Evolutionary conservation across 2,329 filamentous ascomycete species (phyloP).

Genomic region (Paradendryphiella salina): DNA sequence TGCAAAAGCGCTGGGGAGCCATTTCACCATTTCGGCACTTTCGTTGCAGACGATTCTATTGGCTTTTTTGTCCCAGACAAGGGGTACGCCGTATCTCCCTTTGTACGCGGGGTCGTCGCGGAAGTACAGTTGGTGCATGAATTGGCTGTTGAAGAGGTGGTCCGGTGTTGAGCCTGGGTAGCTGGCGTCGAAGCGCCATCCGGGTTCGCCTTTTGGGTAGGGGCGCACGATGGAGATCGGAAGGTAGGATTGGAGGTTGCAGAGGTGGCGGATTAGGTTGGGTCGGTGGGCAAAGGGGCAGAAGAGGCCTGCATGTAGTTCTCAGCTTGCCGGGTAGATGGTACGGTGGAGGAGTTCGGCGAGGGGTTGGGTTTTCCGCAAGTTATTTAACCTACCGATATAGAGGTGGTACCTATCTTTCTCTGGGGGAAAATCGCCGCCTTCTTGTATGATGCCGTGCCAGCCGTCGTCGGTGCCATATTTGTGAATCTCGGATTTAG

Average conservation of each 20-base stretch:
- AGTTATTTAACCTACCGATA: conserved; percentile 46
- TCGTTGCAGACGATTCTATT: conserved; percentile 64
- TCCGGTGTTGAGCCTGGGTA: conserved; percentile 65
- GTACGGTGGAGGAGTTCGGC: too few relatives aligned
- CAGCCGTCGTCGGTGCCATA: conserved; percentile 52
- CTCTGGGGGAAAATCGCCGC: conserved; percentile 56
- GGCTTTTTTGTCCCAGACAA: conserved; percentile 64
- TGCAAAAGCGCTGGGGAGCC: conserved; percentile 62
- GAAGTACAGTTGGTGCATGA: conserved; percentile 66
- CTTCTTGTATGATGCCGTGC: conserved; percentile 56
- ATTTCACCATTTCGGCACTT: conserved; percentile 60
- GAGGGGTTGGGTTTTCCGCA: too few relatives aligned
- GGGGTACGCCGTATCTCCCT: conserved; percentile 63
- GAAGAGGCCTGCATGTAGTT: conserved; percentile 56
- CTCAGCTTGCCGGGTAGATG: too few relatives aligned
- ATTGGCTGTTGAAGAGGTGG: conserved; percentile 61
- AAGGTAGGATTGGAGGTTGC: conserved; percentile 60
- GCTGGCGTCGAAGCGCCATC: conserved; percentile 62
- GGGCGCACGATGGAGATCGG: conserved; percentile 63
- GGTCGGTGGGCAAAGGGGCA: conserved; percentile 67
- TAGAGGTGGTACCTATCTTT: conserved; percentile 60
- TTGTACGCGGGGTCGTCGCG: conserved; percentile 63
- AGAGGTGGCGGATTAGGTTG: conserved; percentile 61
- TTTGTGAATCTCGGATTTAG: conserved; percentile 38
- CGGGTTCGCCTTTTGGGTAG: conserved; percentile 67